Evolutionary conservation across 2,329 filamentous ascomycete genomes (phyloP), one percentile per base, ranked within the genome.

Genomic region (Beauveria caledonica): DNA sequence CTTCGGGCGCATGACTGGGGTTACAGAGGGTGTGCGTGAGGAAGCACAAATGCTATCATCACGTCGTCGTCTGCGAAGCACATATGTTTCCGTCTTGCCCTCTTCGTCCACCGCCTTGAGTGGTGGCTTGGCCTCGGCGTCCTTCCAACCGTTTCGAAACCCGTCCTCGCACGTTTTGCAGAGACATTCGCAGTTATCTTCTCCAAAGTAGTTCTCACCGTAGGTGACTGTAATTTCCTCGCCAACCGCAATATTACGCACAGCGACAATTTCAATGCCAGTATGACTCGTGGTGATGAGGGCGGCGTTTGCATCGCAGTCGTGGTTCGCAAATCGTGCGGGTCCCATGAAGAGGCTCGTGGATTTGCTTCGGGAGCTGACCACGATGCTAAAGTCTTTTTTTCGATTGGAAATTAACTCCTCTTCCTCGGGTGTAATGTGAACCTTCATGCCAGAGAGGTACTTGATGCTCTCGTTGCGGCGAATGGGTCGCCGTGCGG

Each of bases 211-310:
- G 70, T 90, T 92, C 19, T 96, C 92, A 25, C 93, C 92, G 68
- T 99, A 99, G 0, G 88, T 93, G 0, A 99, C 94, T 0, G 94
- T 99, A 62, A 99, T 96, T 72, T 99, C 94, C 63, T 99, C 92
- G 3, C 92, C 94, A 1, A 88, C 78, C 11, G 88, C 83, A 63
- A 99, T 97, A 62, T 92, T 82, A 65, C 86, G 85, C 39, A 86
- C 85, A 3, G 94, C 91, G 54, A 96, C 85, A 60, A 99, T 92
- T 69, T 95, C 89, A 77, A 99, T 97, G 40, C 91, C 91, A 61
- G 92, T 86, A 60, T 87, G 85, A 50, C 92, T 90, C 40, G 86
- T 88, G 40, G 91, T 97, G 66, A 90, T 87, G 49, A 99, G 82
- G 69, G 87, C 85, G 9, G 92, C 92, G 76, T 97, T 99, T 36